phyloP scores from a whole-genome alignment of 2,329 filamentous ascomycete genomes.

The Diaporthe sp. region DNA sequence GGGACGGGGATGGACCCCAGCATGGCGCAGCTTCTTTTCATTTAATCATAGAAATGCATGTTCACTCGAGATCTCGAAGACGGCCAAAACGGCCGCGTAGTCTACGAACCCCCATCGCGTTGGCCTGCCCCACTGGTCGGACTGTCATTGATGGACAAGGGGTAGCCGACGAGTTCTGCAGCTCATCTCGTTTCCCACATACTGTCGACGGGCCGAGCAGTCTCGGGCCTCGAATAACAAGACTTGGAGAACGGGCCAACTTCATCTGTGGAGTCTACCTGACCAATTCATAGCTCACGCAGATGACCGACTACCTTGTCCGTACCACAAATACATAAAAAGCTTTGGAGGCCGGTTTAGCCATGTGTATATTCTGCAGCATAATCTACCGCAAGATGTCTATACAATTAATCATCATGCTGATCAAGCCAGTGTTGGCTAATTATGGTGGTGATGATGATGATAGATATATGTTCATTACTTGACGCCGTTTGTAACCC shows the following conservation, averaged over 20 bases:
- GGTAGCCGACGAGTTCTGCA: too few species aligned
- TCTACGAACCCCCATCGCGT: not conserved
- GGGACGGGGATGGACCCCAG: slow-evolving; percentile 13
- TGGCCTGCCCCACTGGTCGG: not conserved
- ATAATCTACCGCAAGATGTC: not conserved
- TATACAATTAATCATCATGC: not conserved
- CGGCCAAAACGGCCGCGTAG: too few species aligned
- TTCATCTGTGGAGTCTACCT: not conserved
- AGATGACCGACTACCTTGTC: not conserved
- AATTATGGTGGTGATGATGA: slow-evolving; percentile 2
- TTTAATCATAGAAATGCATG: slow-evolving; percentile 28
- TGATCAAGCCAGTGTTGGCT: not conserved
- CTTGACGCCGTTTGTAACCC: slow-evolving; percentile 1
- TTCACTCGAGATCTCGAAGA: not conserved
- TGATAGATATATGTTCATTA: slow-evolving; percentile 5
- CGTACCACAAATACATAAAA: not conserved
- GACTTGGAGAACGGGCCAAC: not conserved
- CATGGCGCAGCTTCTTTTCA: slow-evolving; percentile 7
- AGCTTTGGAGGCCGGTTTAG: not conserved
- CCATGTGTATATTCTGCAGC: slow-evolving; percentile 1
- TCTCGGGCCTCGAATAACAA: too few species aligned
- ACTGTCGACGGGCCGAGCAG: not conserved
- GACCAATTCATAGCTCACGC: not conserved
- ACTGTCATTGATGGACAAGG: not conserved
- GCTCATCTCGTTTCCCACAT: not conserved